Evolutionary conservation across 345 rosid genomes (phyloP).

Genomic region (Aurinia saxatilis): DNA sequence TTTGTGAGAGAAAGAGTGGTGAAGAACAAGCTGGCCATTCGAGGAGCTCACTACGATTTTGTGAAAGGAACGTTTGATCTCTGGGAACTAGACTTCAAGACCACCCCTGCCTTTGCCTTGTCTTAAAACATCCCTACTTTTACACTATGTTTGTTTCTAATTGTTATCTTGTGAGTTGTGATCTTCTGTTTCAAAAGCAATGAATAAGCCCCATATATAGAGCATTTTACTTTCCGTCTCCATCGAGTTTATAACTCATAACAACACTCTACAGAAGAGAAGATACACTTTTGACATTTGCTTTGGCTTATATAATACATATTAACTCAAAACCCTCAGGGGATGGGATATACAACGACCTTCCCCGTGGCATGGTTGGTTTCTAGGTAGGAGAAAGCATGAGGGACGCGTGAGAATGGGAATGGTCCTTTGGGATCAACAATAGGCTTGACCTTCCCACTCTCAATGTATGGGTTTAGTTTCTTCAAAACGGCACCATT

Average conservation of each 20-base stretch:
- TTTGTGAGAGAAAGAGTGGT: slow-evolving; percentile 63
- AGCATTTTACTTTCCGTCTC: slow-evolving; percentile 4
- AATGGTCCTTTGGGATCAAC: slow-evolving; percentile 87
- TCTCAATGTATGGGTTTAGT: slow-evolving; percentile 73
- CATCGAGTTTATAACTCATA: slow-evolving; percentile 6
- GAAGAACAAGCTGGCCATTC: slow-evolving; percentile 40
- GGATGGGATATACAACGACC: slow-evolving; percentile 68
- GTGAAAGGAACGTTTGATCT: slow-evolving; percentile 59
- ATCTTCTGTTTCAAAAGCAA: neutral
- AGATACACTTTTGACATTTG: neutral
- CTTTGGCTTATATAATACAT: slow-evolving; percentile 1
- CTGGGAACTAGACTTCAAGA: slow-evolving; percentile 66
- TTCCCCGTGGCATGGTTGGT: slow-evolving; percentile 76
- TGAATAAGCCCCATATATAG: slow-evolving; percentile 13
- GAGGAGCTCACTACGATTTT: slow-evolving; percentile 78
- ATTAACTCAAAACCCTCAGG: slow-evolving; percentile 29
- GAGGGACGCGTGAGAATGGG: slow-evolving; percentile 51
- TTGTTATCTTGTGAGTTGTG: neutral
- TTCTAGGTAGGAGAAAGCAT: slow-evolving; percentile 82
- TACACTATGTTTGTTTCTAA: slow-evolving; percentile 3
- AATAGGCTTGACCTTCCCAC: slow-evolving; percentile 77
- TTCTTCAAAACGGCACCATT: slow-evolving; percentile 73
- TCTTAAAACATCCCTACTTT: slow-evolving; percentile 8
- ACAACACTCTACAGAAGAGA: neutral
- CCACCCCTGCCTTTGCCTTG: slow-evolving; percentile 30